Conservation (phyloP, 768 basidiomycete genomes). For the Pisolithus tinctorius region DNA sequence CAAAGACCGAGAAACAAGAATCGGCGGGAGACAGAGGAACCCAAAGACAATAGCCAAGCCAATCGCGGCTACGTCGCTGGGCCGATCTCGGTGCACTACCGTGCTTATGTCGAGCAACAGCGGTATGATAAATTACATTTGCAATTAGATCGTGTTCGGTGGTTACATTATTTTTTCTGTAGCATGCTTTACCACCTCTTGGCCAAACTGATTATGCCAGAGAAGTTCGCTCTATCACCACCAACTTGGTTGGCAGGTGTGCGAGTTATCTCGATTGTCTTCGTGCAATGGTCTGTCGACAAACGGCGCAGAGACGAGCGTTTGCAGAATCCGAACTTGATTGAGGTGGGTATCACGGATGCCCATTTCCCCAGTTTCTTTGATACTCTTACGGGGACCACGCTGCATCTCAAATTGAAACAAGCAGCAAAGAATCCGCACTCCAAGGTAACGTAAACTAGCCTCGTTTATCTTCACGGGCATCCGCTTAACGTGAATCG, state of each 20-base stretch:
- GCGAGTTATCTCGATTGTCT: constrained; percentile 31
- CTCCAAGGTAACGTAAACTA: constrained; percentile 11
- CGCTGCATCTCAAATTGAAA: constrained; percentile 15
- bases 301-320: constrained; percentile 24
- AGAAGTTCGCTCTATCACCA: constrained; percentile 26
- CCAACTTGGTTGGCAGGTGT: constrained; percentile 28
- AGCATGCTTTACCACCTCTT: constrained; percentile 30
- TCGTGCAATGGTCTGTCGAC: constrained; percentile 31
- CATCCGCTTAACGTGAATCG: background rate
- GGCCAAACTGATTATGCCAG: constrained; percentile 13
- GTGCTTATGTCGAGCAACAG: constrained; percentile 44
- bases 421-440: constrained; percentile 6
- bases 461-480: background rate
- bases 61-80: constrained; percentile 31
- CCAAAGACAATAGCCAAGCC: constrained; percentile 35
- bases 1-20: constrained; percentile 32
- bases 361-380: constrained; percentile 24
- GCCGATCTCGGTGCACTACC: constrained; percentile 16
- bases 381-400: constrained; percentile 6
- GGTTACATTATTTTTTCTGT: background rate
- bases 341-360: constrained; percentile 40
- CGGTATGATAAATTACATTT: constrained; percentile 23
- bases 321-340: constrained; percentile 24
- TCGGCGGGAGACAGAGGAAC: constrained; percentile 7
- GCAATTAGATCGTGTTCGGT: background rate